Percentiles rank a stretch among this genome's conserved stretches.
Conservation (phyloP, 2,329 filamentous ascomycete species). For the Exophiala aquamarina region DNA sequence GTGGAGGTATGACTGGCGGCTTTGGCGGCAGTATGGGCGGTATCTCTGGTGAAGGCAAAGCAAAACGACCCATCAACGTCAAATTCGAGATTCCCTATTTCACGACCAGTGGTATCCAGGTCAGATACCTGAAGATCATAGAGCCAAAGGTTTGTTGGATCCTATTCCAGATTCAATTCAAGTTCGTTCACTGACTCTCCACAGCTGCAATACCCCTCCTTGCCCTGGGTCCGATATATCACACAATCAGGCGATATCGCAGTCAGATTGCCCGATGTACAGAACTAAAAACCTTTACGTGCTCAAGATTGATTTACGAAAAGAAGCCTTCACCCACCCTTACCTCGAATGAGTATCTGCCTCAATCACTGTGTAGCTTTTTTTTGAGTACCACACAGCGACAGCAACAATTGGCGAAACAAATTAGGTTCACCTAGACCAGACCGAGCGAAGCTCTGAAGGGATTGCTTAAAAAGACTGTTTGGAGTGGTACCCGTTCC, state of each 20-base stretch:
- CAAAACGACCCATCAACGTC: slow-evolving; percentile 94
- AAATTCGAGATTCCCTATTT: slow-evolving; percentile 99
- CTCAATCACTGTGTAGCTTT: too few species aligned
- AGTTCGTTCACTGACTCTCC: slow-evolving; percentile 1
- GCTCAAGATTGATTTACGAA: too few species aligned
- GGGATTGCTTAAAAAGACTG: too few species aligned
- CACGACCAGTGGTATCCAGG: slow-evolving; percentile 98
- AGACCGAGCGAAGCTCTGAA: too few species aligned
- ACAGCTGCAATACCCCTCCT: slow-evolving; percentile 93
- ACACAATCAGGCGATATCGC: slow-evolving; percentile 97
- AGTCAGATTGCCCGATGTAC: slow-evolving; percentile 87
- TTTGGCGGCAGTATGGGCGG: slow-evolving; percentile 97
- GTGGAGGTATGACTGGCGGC: slow-evolving; percentile 95
- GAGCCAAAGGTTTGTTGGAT: slow-evolving; percentile 81
- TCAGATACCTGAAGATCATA: slow-evolving; percentile 97
- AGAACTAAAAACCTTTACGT: slow-evolving; percentile 31
- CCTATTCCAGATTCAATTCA: neutral
- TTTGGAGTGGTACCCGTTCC: too few species aligned
- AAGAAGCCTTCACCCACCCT: too few species aligned
- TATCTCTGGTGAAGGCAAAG: slow-evolving; percentile 73
- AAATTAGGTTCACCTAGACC: too few species aligned
- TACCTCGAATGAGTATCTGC: too few species aligned
- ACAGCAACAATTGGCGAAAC: too few species aligned
- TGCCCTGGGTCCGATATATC: slow-evolving; percentile 98
- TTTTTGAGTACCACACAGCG: too few species aligned